Conservation (phyloP, 345 rosid species). For the Physaria fendleri region DNA sequence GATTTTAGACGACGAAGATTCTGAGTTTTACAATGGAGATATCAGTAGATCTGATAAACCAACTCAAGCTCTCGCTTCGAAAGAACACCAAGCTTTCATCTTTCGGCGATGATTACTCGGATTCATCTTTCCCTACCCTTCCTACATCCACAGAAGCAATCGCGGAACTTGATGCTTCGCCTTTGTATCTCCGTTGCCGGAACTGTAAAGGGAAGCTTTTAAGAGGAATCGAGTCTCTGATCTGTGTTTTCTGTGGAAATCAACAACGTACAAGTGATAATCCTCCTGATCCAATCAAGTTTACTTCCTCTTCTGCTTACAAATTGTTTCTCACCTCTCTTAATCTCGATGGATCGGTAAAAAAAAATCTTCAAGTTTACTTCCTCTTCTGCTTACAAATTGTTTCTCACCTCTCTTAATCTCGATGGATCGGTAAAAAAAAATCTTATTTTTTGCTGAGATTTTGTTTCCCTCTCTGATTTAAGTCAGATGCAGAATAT, state of each 20-base stretch:
- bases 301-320: slow-evolving; percentile 51
- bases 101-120: slow-evolving; percentile 28
- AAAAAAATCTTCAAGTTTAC: slow-evolving; percentile 64
- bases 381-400: slow-evolving; percentile 52
- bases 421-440: slow-evolving; percentile 85
- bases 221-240: slow-evolving; percentile 46
- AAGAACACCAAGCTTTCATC: slow-evolving; percentile 49
- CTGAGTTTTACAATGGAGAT: slow-evolving; percentile 46
- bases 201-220: slow-evolving; percentile 64
- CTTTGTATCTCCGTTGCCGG: slow-evolving; percentile 57
- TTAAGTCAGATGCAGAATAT: background rate
- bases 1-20: no score
- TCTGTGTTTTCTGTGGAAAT: slow-evolving; percentile 78
- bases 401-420: slow-evolving; percentile 56
- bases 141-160: slow-evolving; percentile 43
- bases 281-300: slow-evolving; percentile 60
- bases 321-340: slow-evolving; percentile 65
- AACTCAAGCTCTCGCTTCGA: slow-evolving; percentile 58
- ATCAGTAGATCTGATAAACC: slow-evolving; percentile 49
- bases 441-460: slow-evolving; percentile 22
- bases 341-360: slow-evolving; percentile 71
- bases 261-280: slow-evolving; percentile 33
- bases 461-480: background rate
- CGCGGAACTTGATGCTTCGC: slow-evolving; percentile 53
- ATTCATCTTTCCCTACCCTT: slow-evolving; percentile 20